Evolutionary conservation across 2,329 filamentous ascomycete genomes (phyloP).

Genomic region (Neonectria faginata): DNA sequence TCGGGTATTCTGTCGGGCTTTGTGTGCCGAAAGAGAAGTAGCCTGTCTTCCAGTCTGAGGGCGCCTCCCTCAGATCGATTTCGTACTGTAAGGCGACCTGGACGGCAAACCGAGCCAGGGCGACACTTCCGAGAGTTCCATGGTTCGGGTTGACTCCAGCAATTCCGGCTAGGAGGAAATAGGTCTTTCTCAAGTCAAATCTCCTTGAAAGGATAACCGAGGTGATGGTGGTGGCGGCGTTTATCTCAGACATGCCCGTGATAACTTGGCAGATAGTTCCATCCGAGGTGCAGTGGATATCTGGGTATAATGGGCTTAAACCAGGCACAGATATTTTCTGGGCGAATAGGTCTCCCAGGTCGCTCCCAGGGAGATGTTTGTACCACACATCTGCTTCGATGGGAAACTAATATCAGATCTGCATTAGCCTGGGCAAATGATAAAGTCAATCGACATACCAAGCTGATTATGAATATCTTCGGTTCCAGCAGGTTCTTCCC

Average conservation of each 20-base stretch:
- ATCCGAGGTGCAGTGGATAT: constrained; percentile 24
- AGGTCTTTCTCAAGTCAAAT: constrained; percentile 31
- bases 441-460: constrained; percentile 8
- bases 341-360: constrained; percentile 22
- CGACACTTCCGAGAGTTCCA: constrained; percentile 29
- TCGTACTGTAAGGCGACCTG: constrained; percentile 34
- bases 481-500: constrained; percentile 3
- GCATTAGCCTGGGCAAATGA: not conserved
- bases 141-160: constrained; percentile 32
- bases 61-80: constrained; percentile 31
- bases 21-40: constrained; percentile 32
- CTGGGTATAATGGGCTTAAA: constrained; percentile 24
- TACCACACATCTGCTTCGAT: constrained; percentile 25
- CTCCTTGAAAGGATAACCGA: constrained; percentile 16
- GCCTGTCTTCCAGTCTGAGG: constrained; percentile 22
- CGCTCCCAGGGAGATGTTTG: constrained; percentile 21
- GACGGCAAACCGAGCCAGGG: constrained; percentile 29
- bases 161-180: constrained; percentile 34
- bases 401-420: constrained; percentile 8
- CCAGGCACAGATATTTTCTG: constrained; percentile 25
- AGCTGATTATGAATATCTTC: constrained; percentile 24
- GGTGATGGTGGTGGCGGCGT: constrained; percentile 30
- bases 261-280: constrained; percentile 28
- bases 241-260: constrained; percentile 33
- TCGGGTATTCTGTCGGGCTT: constrained; percentile 25